A percentile compares a stretch with the other conserved stretches of the same genome.
phyloP scores from a whole-genome alignment of 257 asterid species.

The Nicotiana attenuata region DNA sequence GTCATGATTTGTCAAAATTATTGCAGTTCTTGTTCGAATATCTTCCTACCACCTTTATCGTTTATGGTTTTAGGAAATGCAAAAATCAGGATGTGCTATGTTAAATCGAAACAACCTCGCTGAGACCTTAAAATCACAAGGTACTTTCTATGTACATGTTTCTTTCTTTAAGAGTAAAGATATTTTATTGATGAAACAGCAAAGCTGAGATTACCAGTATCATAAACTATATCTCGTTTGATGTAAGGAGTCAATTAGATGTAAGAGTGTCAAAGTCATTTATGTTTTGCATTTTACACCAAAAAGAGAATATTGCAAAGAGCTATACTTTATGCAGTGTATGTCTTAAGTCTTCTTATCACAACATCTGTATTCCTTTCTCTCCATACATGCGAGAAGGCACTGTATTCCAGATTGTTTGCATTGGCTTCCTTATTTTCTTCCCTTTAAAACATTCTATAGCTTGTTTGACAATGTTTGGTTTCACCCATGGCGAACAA shows the following conservation, averaged over 20 bases:
- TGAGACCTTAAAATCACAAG: conserved; percentile 74
- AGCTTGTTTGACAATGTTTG: background rate
- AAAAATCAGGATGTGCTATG: conserved; percentile 50
- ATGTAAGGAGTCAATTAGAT: background rate
- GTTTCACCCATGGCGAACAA: background rate
- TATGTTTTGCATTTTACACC: background rate
- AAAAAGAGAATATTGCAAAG: background rate
- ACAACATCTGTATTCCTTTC: background rate
- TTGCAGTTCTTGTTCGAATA: background rate
- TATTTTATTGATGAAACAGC: background rate
- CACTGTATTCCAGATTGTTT: background rate
- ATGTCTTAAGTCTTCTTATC: background rate
- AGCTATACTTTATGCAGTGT: background rate
- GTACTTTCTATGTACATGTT: conserved; percentile 21
- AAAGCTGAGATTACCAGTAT: background rate
- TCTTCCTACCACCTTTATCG: background rate
- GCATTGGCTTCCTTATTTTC: background rate
- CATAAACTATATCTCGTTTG: background rate
- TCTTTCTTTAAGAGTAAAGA: background rate
- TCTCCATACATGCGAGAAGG: background rate
- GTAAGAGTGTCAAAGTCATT: background rate
- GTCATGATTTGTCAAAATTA: background rate
- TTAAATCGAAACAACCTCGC: conserved; percentile 52
- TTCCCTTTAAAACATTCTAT: background rate
- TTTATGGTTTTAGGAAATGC: conserved; percentile 55